Base-by-base conservation (phyloP, 345 rosid species). In the Moricandia arvensis region DNA sequence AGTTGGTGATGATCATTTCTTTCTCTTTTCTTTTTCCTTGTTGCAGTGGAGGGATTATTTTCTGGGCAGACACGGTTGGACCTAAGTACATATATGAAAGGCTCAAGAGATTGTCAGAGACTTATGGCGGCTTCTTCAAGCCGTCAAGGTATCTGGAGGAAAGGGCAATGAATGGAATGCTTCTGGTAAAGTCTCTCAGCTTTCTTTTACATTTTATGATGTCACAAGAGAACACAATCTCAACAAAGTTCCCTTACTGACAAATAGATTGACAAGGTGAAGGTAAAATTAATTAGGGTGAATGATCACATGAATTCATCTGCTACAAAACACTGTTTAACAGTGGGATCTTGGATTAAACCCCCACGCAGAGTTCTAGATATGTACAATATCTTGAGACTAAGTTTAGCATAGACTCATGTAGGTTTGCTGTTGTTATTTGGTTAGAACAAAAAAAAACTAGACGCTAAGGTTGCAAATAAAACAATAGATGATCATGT, bases 81-180 rank as follows among this genome's bases (percentile, higher is more conserved):
- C 75, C 94, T 0, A 81, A 82, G 59, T 88, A 87, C 75, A 58
- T 92, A 21, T 90, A 84, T 77, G 58, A 76, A 59, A 86, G 86
- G 72, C 88, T 95, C 45, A 90, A 87, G 83, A 89, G 69, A 69
- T 89, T 97, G 88, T 88, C 92, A 0, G 82, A 83, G 77, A 51
- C 75, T 29, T 89, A 92, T 55, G 97, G 99, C 4, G 47, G 75
- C 38, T 89, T 90, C 83, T 95, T 69, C 76, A 88, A 81, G 69
- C 97, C 97, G 18, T 89, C 97, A 6, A 89, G 83, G 76, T 90
- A 83, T 74, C 77, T 95, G 82, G 97, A 91, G 84, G 97, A 89
- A 78, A 88, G 99, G 75, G 97, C 97, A 59, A 72, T 68, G 17
- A 87, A 76, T 51, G 89, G 96, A 83, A 73, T 87, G n/a, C 87